Conservation (phyloP, 768 basidiomycete genomes). For the Trametes sanguinea region DNA sequence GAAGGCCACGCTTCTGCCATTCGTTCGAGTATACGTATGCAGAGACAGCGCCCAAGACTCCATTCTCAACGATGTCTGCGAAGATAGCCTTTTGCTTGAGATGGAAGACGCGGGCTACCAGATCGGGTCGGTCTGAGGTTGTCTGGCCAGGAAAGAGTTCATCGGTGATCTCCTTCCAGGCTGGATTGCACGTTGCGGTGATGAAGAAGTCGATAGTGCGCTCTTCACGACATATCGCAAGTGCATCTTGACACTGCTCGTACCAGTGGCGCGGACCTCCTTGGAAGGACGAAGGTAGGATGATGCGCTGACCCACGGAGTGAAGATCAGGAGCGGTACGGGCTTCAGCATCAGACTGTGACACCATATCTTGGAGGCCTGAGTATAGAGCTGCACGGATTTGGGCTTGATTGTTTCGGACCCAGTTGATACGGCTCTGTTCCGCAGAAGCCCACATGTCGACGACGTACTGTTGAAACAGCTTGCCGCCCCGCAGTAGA, state of each 20-base stretch:
- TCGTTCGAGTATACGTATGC: constrained; percentile 55
- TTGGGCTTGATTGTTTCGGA: constrained; percentile 36
- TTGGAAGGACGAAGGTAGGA: constrained; percentile 46
- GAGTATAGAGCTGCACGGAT: constrained; percentile 39
- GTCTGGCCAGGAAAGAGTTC: constrained; percentile 43
- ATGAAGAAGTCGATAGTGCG: constrained; percentile 47
- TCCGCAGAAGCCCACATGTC: constrained; percentile 50
- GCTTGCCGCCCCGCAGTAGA: constrained; percentile 35
- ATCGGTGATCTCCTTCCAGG: constrained; percentile 46
- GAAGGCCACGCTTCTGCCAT: constrained; percentile 58
- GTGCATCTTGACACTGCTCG: constrained; percentile 45
- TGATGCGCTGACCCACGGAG: constrained; percentile 36
- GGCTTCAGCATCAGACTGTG: constrained; percentile 15
- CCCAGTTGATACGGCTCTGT: constrained; percentile 40
- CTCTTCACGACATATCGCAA: constrained; percentile 44
- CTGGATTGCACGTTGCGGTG: constrained; percentile 53
- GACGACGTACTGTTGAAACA: constrained; percentile 48
- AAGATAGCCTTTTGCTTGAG: constrained; percentile 39
- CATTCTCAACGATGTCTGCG: constrained; percentile 36
- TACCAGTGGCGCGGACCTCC: constrained; percentile 45
- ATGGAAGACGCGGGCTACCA: constrained; percentile 48
- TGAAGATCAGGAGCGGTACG: constrained; percentile 23
- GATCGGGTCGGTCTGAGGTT: constrained; percentile 46
- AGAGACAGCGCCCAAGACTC: constrained; percentile 43
- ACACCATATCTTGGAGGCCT: constrained; percentile 37